Evolutionary conservation across 108 stramenopile species (phyloP).

Genomic region (Tribonema minus): DNA sequence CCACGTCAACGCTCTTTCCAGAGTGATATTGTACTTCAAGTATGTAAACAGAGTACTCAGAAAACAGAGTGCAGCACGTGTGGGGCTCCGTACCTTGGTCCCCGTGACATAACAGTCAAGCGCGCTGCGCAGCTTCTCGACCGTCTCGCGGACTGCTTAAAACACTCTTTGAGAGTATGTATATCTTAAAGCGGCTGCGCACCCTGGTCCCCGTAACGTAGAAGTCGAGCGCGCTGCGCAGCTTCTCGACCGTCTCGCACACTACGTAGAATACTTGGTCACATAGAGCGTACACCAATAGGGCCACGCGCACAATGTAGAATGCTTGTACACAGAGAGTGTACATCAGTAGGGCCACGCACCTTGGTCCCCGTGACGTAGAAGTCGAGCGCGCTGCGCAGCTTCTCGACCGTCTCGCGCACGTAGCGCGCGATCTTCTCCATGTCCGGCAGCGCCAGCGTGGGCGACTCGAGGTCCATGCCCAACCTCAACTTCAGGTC

Average conservation of each 20-base stretch:
- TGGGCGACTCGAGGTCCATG: conserved; percentile 61
- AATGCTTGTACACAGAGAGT: too few species aligned
- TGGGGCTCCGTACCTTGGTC: too few species aligned
- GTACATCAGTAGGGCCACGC: too few species aligned
- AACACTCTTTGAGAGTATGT: too few species aligned
- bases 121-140: conserved; percentile 25
- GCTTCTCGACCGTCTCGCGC: conserved; percentile 32
- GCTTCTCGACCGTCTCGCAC: conserved; percentile 27
- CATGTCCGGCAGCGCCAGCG: conserved; percentile 21
- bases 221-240: conserved; percentile 16
- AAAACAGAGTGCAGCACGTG: too few species aligned
- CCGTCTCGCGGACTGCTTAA: conserved; percentile 30
- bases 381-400: conserved; percentile 25
- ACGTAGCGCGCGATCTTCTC: conserved; percentile 39
- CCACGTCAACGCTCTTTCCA: conserved; percentile 22
- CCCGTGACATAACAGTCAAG: conserved; percentile 49
- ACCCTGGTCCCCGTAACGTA: conserved; percentile 61
- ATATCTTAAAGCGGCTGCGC: too few species aligned
- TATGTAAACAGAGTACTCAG: too few species aligned
- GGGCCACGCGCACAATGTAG: too few species aligned
- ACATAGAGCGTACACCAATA: too few species aligned
- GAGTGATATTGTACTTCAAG: too few species aligned
- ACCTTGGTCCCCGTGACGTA: conserved; percentile 56
- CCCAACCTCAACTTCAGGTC: conserved; percentile 87
- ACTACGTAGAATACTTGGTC: too few species aligned